These are phyloP conservation scores for Tetraselmis striata DNA, from an alignment of 139 green algal genomes.

Conservation along the genomic window DNA sequence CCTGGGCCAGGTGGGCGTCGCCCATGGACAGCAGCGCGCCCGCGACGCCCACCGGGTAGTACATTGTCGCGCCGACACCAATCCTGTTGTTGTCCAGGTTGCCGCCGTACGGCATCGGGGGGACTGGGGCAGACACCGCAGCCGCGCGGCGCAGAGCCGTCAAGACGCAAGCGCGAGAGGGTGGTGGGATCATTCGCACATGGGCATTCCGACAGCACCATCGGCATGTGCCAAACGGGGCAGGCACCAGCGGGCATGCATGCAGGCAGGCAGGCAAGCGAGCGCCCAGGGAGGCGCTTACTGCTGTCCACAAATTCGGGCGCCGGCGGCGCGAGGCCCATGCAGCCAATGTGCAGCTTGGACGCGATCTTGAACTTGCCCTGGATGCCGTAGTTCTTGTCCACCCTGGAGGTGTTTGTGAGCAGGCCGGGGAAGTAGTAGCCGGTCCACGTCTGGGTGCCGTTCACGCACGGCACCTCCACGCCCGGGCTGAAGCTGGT, in stretches of 20 bases:
- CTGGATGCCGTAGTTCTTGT: conserved; percentile 44
- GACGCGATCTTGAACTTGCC: conserved; percentile 52
- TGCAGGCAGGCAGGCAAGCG: too few species aligned
- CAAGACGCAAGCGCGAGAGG: too few species aligned
- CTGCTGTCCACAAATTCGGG: conserved; percentile 1
- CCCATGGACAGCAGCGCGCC: conserved; percentile 57
- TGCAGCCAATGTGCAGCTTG: conserved; percentile 67
- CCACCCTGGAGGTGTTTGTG: conserved; percentile 52
- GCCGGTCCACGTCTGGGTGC: conserved; percentile 33
- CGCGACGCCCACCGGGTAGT: conserved; percentile 52
- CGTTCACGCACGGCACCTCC: conserved; percentile 32
- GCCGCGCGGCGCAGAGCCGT: too few species aligned
- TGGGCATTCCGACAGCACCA: too few species aligned
- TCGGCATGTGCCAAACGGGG: too few species aligned
- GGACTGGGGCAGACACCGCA: too few species aligned
- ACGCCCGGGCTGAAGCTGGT: conserved; percentile 5
- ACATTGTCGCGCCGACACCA: conserved; percentile 48
- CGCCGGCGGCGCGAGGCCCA: conserved; percentile 32
- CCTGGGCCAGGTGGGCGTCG: conserved; percentile 54
- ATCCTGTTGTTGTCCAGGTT: conserved; percentile 63
- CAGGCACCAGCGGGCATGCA: too few species aligned
- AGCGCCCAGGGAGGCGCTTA: too few species aligned
- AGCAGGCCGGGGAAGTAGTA: conserved; percentile 51
- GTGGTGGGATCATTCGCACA: too few species aligned
- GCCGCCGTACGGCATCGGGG: conserved; percentile 35